phyloP scores from a whole-genome alignment of 805 yeast genomes.

The Candida jianshihensis region DNA sequence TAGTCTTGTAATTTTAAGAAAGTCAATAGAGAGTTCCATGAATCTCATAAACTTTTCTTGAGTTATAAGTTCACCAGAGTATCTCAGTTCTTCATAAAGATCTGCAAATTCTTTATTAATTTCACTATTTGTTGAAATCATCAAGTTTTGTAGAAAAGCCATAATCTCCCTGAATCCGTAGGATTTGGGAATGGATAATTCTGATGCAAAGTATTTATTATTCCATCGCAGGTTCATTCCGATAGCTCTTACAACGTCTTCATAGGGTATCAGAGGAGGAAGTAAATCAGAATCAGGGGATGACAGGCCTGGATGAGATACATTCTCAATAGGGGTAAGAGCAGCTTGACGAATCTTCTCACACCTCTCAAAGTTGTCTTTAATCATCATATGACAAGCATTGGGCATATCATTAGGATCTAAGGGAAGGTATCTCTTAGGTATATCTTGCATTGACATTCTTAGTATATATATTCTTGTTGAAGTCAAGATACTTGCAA shows the following conservation, averaged over 20 bases:
- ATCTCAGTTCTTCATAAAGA: constrained; percentile 62
- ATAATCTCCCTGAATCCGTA: constrained; percentile 37
- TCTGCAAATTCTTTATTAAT: constrained; percentile 31
- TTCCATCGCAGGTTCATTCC: constrained; percentile 51
- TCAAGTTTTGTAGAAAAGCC: constrained; percentile 25
- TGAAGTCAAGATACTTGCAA: constrained; percentile 44
- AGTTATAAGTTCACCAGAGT: constrained; percentile 53
- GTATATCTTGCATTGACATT: constrained; percentile 65
- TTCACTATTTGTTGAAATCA: constrained; percentile 12
- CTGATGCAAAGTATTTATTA: constrained; percentile 31
- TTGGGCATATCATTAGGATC: constrained; percentile 52
- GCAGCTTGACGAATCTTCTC: constrained; percentile 33
- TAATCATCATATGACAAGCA: constrained; percentile 34
- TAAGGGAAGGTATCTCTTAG: constrained; percentile 68
- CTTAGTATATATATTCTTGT: constrained; percentile 53
- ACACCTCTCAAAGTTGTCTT: constrained; percentile 35
- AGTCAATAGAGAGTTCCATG: constrained; percentile 37
- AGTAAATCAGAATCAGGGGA: constrained; percentile 31
- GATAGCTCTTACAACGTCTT: constrained; percentile 52
- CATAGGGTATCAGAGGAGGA: constrained; percentile 36
- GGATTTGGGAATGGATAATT: constrained; percentile 29
- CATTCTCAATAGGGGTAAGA: constrained; percentile 32
- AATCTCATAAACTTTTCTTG: constrained; percentile 55
- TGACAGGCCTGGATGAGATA: constrained; percentile 48
- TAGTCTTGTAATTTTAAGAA: constrained; percentile 21